Evolutionary conservation across 768 basidiomycete species (phyloP).

Genomic region (Asterophora lycoperdoides): DNA sequence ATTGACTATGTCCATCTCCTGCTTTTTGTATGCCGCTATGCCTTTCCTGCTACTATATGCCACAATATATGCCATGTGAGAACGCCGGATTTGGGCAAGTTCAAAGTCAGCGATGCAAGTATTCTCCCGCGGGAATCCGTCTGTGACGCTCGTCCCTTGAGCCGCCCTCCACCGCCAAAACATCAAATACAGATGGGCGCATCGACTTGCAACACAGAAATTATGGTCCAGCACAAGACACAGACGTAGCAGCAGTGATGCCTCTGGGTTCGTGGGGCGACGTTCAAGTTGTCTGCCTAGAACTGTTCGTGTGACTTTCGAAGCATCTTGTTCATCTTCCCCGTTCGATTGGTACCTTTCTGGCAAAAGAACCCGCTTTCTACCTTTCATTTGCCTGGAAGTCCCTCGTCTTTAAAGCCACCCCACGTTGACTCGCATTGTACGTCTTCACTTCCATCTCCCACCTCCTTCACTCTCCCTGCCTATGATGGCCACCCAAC

Average conservation of each 20-base stretch:
- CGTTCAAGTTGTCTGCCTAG: conserved; percentile 9
- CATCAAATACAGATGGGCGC: conserved; percentile 13
- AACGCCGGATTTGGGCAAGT: conserved; percentile 4
- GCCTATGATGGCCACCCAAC: conserved; percentile 52
- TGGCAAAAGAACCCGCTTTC: conserved; percentile 49
- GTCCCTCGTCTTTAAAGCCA: conserved; percentile 44
- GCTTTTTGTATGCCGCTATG: neutral
- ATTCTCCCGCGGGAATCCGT: conserved; percentile 27
- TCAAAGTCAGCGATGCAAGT: conserved; percentile 29
- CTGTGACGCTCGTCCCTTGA: conserved; percentile 13
- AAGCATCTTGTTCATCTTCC: conserved; percentile 40
- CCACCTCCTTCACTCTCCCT: conserved; percentile 26
- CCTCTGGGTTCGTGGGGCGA: conserved; percentile 5
- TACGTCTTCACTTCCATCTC: conserved; percentile 36
- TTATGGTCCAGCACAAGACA: conserved; percentile 1
- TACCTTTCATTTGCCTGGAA: conserved; percentile 46
- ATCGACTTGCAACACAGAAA: neutral
- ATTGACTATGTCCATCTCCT: neutral
- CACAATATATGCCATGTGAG: neutral
- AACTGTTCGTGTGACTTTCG: conserved; percentile 41
- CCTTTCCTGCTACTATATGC: no score
- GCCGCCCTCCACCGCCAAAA: neutral
- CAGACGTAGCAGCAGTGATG: conserved; percentile 10
- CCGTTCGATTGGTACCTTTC: conserved; percentile 43
- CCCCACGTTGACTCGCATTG: conserved; percentile 36